Evolutionary conservation across 2,329 filamentous ascomycete species (phyloP).

Genomic region (Graphiopsis chlorocephala): DNA sequence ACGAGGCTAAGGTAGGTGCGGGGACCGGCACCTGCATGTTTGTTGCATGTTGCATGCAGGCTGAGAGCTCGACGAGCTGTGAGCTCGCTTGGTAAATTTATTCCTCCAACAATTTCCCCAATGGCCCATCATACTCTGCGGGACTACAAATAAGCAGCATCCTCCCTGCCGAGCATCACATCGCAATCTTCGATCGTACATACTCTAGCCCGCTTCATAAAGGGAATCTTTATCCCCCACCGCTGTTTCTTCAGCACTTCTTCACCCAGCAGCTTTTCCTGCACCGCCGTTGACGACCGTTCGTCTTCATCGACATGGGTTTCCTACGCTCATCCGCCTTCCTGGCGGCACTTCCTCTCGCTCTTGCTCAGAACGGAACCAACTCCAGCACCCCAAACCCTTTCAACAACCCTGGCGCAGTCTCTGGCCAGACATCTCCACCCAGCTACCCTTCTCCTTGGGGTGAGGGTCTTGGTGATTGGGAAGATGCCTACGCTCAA

Average conservation of each 20-base stretch:
- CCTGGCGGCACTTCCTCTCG: conserved; percentile 31
- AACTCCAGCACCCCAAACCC: conserved; percentile 26
- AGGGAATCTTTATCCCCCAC: background rate
- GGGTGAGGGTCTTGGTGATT: conserved; percentile 71
- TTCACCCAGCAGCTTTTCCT: conserved; percentile 11
- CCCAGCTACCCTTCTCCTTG: conserved; percentile 85
- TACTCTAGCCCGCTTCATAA: background rate
- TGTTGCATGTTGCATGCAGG: conserved; percentile 1
- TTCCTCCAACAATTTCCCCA: conserved; percentile 2
- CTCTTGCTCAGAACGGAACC: conserved; percentile 28
- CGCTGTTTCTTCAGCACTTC: conserved; percentile 12
- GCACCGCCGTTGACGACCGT: conserved; percentile 2
- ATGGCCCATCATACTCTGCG: background rate
- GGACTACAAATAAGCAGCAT: conserved; percentile 13
- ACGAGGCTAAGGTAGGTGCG: conserved; percentile 6
- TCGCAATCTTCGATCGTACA: background rate
- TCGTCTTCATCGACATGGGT: conserved; percentile 22
- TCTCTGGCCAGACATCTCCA: conserved; percentile 46
- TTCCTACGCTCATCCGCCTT: conserved; percentile 24
- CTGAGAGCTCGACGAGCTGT: conserved; percentile 6
- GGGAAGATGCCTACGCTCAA: conserved; percentile 72
- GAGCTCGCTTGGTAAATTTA: conserved; percentile 14
- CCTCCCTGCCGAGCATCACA: background rate
- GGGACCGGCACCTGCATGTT: conserved; percentile 12
- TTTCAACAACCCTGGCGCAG: conserved; percentile 28